Base-by-base conservation (phyloP, 495 filamentous ascomycete genomes). In the Penicillium odoratum region DNA sequence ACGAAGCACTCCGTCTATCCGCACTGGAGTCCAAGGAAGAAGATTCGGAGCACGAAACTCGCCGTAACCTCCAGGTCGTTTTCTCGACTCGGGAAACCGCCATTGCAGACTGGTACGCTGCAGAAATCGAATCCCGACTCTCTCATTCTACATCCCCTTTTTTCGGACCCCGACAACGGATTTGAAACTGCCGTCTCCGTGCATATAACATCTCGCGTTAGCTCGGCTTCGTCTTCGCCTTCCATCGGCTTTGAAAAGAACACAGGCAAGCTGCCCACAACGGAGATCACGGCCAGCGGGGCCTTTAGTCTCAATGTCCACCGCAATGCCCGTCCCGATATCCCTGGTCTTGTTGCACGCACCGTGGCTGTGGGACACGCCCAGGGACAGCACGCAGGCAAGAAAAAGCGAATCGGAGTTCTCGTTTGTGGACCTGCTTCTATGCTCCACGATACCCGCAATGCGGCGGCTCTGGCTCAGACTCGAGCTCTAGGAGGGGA, bases 401-500 rank as follows among this genome's bases (percentile, higher is more conserved):
- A 49, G 15, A 71, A 69, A 9, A 61, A 67, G 33, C 64, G 70
- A 0, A 57, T 81, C 13, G 79, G 72, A 1, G 73, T 85, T 0
- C 71, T 76, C 44, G 78, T 73, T 2, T 85, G 81, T 61, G 81
- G 81, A 0, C 81, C 81, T 15, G 67, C 67, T 1, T 76, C 72
- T 30, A 78, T 85, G 72, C 56, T 79, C 52, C 72, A 80, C 57
- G 78, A 78, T 63, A 77, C 77, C 0, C 66, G 75, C 11, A 77
- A 82, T 58, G 79, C 77, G 16, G 79, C 78, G 3, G 80, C 81
- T 15, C 55, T 62, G 3, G 80, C 74, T 43, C 78, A 83, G 62
- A 45, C 66, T 31, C 50, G 70, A 49, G 68, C 78, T 7, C 26
- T 78, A n/a, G 60, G 53, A 10, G 77, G 77, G 0, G 63, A 63